Evolutionary conservation across 1,284 basidiomycete genomes (phyloP), one percentile per base, ranked within the genome.

Genomic region (Cryptococcus sp.): DNA sequence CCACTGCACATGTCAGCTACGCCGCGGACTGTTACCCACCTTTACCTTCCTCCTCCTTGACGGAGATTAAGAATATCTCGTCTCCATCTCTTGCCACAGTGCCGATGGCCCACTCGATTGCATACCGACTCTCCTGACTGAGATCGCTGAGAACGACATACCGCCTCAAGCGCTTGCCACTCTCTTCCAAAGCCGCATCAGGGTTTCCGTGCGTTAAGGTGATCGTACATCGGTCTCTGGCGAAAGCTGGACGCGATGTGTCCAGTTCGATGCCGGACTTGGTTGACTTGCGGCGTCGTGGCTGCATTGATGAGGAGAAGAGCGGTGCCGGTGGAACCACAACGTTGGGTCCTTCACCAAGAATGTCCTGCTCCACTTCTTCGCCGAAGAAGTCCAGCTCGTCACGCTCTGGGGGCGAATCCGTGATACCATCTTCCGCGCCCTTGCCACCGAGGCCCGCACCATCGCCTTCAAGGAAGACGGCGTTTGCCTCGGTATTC

Each of bases 21-120:
- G 20, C 19, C 25, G 5, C 47, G 35, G 8, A 5, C 8, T 45
- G 42, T 56, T 13, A 78, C 85, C 61, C 68, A 90, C 90, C 83
- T 81, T 95, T 97, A 48, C 82, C 82, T 64, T 98, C 95, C 64
- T 93, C 94, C 79, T 99, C 95, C 63, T 91, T 88, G 5, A 98
- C 89, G 1, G 88, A 92, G 3, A 96, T 89, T 60, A 96, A 83
- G 62, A 93, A 79, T 30, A 94, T 81, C 78, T 93, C 90, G 73
- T 99, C 95, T 0, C 95, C 95, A 76, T 98, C 94, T 62, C 93
- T 82, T 60, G 97, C 80, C 0, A 98, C 95, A 0, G 95, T 98
- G 5, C 95, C 95, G 61, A 98, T 94, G 0, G 90, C 93, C 92
- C 93, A 95, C 75, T 95, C 92, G 7, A 95, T 85, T 0, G 93